phyloP scores from a whole-genome alignment of 257 asterid species.

The Catharanthus roseus region DNA sequence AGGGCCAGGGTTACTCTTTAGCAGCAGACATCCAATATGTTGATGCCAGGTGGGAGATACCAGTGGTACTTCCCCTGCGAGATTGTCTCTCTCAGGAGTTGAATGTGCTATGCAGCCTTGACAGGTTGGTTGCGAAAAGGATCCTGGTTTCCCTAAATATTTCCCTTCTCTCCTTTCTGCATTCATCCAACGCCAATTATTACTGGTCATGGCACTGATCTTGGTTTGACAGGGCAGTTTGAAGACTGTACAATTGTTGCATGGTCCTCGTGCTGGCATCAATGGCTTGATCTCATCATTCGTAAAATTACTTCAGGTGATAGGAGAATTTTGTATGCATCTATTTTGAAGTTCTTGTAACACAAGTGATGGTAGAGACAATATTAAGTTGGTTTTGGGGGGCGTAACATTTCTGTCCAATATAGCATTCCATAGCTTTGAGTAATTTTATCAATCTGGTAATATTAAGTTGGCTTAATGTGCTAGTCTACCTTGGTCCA shows the following conservation, averaged over 20 bases:
- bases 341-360: no score
- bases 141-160: background rate
- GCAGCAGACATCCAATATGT: constrained; percentile 90
- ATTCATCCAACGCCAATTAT: constrained; percentile 10
- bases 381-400: background rate
- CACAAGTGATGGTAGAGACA: background rate
- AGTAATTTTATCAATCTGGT: background rate
- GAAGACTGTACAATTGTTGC: constrained; percentile 51
- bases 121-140: constrained; percentile 47
- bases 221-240: constrained; percentile 53
- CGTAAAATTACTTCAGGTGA: constrained; percentile 82
- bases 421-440: background rate
- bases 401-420: background rate
- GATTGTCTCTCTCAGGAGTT: constrained; percentile 83
- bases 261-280: constrained; percentile 55
- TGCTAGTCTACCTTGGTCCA: background rate
- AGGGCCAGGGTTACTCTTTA: constrained; percentile 90
- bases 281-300: constrained; percentile 77
- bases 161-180: background rate
- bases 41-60: constrained; percentile 84
- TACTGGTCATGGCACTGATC: constrained; percentile 26
- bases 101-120: constrained; percentile 66
- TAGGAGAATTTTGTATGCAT: background rate
- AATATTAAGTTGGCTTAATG: background rate
- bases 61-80: constrained; percentile 82